Conservation (phyloP, 2,329 filamentous ascomycete species). For the Magnaporthiopsis poae region DNA sequence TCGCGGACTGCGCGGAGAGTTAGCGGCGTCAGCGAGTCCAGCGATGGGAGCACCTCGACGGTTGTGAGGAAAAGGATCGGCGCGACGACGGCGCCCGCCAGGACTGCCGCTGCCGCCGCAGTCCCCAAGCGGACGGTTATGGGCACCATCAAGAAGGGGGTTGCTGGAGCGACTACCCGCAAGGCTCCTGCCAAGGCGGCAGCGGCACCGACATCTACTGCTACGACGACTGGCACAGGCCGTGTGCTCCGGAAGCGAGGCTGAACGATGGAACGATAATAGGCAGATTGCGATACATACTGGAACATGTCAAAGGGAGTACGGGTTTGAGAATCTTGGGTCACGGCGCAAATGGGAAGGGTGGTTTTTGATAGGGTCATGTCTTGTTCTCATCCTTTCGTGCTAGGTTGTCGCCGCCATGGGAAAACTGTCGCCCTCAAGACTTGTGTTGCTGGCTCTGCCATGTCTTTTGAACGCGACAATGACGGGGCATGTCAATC, state of each 20-base stretch:
- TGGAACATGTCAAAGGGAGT: neutral
- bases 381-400: neutral
- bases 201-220: slow-evolving; percentile 25
- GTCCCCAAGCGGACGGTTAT: slow-evolving; percentile 42
- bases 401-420: too few relatives aligned
- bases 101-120: slow-evolving; percentile 24
- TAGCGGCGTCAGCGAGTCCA: slow-evolving; percentile 54
- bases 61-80: slow-evolving; percentile 45
- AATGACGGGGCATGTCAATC: too few relatives aligned
- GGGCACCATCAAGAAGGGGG: slow-evolving; percentile 43
- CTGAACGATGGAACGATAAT: slow-evolving; percentile 18
- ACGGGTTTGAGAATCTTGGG: neutral
- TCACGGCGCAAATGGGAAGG: neutral
- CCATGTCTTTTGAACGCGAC: too few relatives aligned
- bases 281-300: neutral
- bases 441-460: too few relatives aligned
- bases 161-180: slow-evolving; percentile 37
- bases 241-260: slow-evolving; percentile 47
- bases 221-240: slow-evolving; percentile 35
- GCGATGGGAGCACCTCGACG: slow-evolving; percentile 54
- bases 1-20: slow-evolving; percentile 42
- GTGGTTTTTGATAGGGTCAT: slow-evolving; percentile 1
- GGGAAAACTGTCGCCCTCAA: too few relatives aligned
- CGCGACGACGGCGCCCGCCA: slow-evolving; percentile 21
- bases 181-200: slow-evolving; percentile 35